Evolutionary conservation across 768 basidiomycete species (phyloP).

Genomic region (Leccinum subtestaceum): DNA sequence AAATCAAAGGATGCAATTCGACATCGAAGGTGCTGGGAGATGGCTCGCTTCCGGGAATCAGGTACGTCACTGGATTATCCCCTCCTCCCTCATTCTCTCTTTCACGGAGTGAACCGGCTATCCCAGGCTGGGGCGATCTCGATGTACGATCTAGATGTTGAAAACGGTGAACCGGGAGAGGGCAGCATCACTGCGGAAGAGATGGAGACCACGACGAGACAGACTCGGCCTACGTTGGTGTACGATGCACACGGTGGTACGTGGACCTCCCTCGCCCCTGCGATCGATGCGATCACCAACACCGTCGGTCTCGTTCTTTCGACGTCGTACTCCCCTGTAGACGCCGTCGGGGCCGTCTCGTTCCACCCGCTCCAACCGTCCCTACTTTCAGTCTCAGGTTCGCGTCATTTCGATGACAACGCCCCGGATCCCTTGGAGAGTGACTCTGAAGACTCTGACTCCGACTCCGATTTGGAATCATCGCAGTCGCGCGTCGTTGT

Average conservation of each 20-base stretch:
- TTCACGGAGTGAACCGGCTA: neutral
- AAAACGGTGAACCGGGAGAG: slow-evolving; percentile 1
- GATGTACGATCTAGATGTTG: slow-evolving; percentile 50
- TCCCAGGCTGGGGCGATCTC: slow-evolving; percentile 55
- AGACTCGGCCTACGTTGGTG: slow-evolving; percentile 29
- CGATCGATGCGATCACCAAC: neutral
- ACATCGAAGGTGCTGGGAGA: slow-evolving; percentile 65
- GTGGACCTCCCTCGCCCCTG: slow-evolving; percentile 7
- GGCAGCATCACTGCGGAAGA: neutral
- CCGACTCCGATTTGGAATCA: slow-evolving; percentile 16
- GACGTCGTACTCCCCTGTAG: slow-evolving; percentile 34
- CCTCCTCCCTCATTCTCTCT: neutral
- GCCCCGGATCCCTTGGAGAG: neutral
- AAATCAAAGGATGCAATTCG: slow-evolving; percentile 80
- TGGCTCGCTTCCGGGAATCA: slow-evolving; percentile 67
- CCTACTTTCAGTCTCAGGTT: slow-evolving; percentile 70
- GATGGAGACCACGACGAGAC: slow-evolving; percentile 3
- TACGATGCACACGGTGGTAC: slow-evolving; percentile 60
- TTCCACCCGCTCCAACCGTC: slow-evolving; percentile 66
- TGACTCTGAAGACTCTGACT: slow-evolving; percentile 8
- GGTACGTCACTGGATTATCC: slow-evolving; percentile 38
- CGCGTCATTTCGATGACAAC: slow-evolving; percentile 57
- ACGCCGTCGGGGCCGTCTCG: slow-evolving; percentile 67
- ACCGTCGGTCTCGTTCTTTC: neutral
- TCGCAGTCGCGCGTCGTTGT: neutral